These are phyloP conservation scores for Vanrija sp. DNA, from an alignment of 1,284 basidiomycete genomes.

Conservation along the genomic window DNA sequence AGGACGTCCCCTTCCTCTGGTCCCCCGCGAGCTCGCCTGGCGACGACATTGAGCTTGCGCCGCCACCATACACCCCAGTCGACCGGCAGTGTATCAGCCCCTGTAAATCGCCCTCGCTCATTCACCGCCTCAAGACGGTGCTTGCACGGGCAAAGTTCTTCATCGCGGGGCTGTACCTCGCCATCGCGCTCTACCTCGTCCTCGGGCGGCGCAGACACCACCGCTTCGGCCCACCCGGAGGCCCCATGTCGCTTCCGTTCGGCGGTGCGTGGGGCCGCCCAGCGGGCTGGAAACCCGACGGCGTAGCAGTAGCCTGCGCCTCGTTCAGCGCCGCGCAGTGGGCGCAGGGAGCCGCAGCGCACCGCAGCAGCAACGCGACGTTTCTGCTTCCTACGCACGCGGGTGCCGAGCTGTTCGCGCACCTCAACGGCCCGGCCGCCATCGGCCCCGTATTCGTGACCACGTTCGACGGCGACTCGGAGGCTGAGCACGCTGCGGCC, in stretches of 20 bases:
- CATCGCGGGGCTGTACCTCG: not conserved
- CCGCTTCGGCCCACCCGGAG: not conserved
- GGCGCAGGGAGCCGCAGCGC: not conserved
- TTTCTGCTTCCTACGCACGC: conserved; percentile 10
- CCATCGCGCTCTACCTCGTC: not conserved
- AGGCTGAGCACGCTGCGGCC: conserved; percentile 1
- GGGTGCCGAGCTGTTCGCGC: conserved; percentile 8
- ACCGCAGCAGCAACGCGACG: conserved; percentile 13
- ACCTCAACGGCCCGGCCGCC: conserved; percentile 10
- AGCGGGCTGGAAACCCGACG: too few species aligned
- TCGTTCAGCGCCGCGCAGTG: not conserved
- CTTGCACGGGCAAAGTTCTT: too few species aligned
- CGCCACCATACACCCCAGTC: not conserved
- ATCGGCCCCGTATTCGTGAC: conserved; percentile 11
- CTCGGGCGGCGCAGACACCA: not conserved
- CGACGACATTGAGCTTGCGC: not conserved
- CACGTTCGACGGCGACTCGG: conserved; percentile 8
- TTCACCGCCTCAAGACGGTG: too few species aligned
- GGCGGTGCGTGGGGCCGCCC: too few species aligned
- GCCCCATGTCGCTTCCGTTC: too few species aligned
- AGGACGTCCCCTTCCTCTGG: not conserved
- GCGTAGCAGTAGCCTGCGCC: not conserved
- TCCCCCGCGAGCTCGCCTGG: not conserved
- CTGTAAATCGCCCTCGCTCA: too few species aligned
- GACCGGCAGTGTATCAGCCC: too few species aligned